Conservation (phyloP, 805 yeast genomes). For the Kuraishia hungarica region DNA sequence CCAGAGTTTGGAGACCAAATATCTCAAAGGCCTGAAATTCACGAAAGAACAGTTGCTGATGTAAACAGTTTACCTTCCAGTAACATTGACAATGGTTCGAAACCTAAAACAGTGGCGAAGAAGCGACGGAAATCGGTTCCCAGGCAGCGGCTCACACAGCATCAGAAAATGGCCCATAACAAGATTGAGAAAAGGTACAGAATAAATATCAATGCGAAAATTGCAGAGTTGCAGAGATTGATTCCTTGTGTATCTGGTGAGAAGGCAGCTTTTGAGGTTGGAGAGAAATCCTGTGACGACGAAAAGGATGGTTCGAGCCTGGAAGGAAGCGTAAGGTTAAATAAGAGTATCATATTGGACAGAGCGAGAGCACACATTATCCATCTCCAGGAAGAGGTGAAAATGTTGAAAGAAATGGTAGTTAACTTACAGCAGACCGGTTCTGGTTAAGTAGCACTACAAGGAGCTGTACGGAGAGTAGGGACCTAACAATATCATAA, state of each 20-base stretch:
- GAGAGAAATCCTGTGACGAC: constrained; percentile 7
- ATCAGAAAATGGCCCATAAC: constrained; percentile 66
- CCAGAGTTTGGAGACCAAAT: neutral
- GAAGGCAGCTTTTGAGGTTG: constrained; percentile 52
- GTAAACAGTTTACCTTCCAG: neutral
- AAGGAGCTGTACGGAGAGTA: no score
- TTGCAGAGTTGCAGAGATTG: constrained; percentile 55
- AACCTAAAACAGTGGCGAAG: neutral
- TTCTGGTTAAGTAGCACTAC: neutral
- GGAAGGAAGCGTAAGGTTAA: constrained; percentile 26
- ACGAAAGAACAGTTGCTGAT: no score
- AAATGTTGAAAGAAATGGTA: constrained; percentile 17
- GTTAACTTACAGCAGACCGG: neutral
- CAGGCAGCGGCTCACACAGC: constrained; percentile 9
- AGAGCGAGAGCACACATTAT: constrained; percentile 57
- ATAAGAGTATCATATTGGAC: constrained; percentile 61
- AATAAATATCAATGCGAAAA: constrained; percentile 64
- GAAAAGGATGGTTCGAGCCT: neutral
- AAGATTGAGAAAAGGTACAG: constrained; percentile 65
- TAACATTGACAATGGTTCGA: neutral
- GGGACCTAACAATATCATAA: no score
- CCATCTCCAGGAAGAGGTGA: constrained; percentile 42
- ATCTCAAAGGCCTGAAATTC: neutral
- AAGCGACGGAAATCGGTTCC: constrained; percentile 1
- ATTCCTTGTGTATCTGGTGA: constrained; percentile 63